Percentiles rank a stretch among this genome's conserved stretches.
phyloP scores from a whole-genome alignment of 495 filamentous ascomycete genomes.

The Talaromyces wortmannii region DNA sequence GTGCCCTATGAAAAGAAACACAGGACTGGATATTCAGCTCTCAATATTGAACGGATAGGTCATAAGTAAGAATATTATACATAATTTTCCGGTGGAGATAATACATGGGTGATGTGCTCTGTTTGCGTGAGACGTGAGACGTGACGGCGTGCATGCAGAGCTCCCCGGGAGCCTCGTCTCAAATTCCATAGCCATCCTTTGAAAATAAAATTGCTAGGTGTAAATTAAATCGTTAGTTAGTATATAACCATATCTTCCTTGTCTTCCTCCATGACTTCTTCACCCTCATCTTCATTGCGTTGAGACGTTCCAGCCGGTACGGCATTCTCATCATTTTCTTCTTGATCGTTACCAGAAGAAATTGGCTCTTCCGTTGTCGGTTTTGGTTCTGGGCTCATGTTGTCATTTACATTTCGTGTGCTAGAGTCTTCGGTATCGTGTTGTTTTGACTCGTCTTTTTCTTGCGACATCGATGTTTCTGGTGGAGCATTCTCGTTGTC shows the following conservation, averaged over 20 bases:
- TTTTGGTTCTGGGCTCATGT: slow-evolving; percentile 6
- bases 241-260: slow-evolving; percentile 85
- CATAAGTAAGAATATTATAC: too few species aligned
- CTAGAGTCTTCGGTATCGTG: slow-evolving; percentile 2
- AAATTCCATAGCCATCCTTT: too few species aligned
- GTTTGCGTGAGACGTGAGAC: too few species aligned
- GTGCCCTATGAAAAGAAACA: too few species aligned
- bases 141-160: too few species aligned
- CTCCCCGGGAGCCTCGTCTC: too few species aligned
- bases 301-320: not conserved
- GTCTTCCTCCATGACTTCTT: slow-evolving; percentile 69
- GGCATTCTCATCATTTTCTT: not conserved
- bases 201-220: too few species aligned
- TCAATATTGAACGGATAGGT: too few species aligned
- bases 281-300: slow-evolving; percentile 53
- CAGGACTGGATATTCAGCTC: too few species aligned
- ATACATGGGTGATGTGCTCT: too few species aligned
- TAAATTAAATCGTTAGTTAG: slow-evolving; percentile 29
- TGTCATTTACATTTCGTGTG: not conserved
- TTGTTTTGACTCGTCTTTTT: slow-evolving; percentile 7
- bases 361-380: slow-evolving; percentile 5
- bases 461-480: not conserved
- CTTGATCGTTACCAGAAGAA: not conserved
- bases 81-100: too few species aligned
- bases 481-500: not conserved